Conservation (phyloP, 306 rosid species). For the Vigna reflexopilosa region DNA sequence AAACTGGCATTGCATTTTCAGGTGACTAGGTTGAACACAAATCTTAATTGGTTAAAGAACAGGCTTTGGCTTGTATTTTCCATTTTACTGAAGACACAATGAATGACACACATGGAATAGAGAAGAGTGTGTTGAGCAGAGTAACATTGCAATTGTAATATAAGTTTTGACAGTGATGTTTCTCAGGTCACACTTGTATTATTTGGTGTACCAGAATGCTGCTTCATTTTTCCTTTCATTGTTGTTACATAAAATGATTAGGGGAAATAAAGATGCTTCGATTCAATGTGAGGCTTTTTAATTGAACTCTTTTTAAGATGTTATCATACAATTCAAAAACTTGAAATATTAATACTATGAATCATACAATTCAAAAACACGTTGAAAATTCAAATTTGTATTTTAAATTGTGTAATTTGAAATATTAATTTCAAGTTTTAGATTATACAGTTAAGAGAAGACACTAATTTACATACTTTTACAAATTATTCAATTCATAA, state of each 20-base stretch:
- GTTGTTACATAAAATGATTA: neutral
- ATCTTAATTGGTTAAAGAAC: neutral
- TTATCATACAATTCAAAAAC: no score
- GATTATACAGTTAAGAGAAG: no score
- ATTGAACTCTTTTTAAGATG: no score
- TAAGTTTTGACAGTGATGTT: slow-evolving; percentile 59
- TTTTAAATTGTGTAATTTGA: no score
- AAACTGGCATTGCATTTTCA: slow-evolving; percentile 33
- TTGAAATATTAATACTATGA: no score
- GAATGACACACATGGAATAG: neutral
- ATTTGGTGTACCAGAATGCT: slow-evolving; percentile 26
- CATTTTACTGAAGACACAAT: slow-evolving; percentile 18
- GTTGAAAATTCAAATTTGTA: no score
- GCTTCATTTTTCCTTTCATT: neutral
- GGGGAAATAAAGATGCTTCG: neutral
- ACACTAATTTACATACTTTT: no score
- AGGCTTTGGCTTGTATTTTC: slow-evolving; percentile 14
- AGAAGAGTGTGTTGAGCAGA: slow-evolving; percentile 43
- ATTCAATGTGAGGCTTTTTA: neutral
- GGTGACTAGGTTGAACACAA: slow-evolving; percentile 15
- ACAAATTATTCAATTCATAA: no score
- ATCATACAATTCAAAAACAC: no score
- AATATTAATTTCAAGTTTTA: no score
- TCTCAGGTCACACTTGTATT: slow-evolving; percentile 49
- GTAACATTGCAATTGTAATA: slow-evolving; percentile 50